Percentiles rank a stretch among this genome's conserved stretches.
Conservation (phyloP, 371 early-diverging fungal species). For the Scutellospora calospora region DNA sequence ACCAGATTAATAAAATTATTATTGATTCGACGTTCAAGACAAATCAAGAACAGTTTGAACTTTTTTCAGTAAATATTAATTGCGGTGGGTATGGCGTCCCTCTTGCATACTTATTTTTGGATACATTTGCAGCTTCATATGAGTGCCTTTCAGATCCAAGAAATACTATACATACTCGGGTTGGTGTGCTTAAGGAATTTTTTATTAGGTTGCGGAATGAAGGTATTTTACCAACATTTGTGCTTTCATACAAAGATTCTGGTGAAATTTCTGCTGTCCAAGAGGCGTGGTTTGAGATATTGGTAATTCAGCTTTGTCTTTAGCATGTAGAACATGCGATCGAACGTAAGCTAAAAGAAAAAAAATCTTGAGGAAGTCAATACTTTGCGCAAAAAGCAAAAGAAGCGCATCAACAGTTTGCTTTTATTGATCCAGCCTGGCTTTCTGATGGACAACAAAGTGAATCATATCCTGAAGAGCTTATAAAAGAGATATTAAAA, state of each 20-base stretch:
- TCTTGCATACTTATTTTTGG: neutral
- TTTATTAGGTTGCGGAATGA: neutral
- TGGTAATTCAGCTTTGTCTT: neutral
- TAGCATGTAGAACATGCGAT: constrained; percentile 20
- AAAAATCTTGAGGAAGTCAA: neutral
- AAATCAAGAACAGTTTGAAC: too few relatives aligned
- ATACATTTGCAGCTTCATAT: neutral
- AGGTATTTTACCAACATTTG: neutral
- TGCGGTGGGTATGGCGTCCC: neutral
- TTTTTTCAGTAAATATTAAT: too few relatives aligned
- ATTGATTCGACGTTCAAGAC: too few relatives aligned
- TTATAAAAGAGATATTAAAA: constrained; percentile 7
- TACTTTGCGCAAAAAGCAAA: neutral
- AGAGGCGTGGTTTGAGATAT: too few relatives aligned
- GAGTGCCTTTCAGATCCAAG: neutral
- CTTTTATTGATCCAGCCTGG: constrained; percentile 2
- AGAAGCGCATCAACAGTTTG: neutral
- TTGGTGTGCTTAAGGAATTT: neutral
- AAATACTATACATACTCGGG: neutral
- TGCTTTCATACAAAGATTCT: neutral
- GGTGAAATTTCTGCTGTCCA: too few relatives aligned
- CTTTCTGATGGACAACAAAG: neutral
- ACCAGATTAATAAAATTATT: too few relatives aligned
- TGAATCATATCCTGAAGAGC: neutral
- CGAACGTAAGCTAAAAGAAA: neutral